These are phyloP conservation scores for Aspergillus chevalieri DNA, from an alignment of 2,329 filamentous ascomycete genomes.

Conservation along the genomic window DNA sequence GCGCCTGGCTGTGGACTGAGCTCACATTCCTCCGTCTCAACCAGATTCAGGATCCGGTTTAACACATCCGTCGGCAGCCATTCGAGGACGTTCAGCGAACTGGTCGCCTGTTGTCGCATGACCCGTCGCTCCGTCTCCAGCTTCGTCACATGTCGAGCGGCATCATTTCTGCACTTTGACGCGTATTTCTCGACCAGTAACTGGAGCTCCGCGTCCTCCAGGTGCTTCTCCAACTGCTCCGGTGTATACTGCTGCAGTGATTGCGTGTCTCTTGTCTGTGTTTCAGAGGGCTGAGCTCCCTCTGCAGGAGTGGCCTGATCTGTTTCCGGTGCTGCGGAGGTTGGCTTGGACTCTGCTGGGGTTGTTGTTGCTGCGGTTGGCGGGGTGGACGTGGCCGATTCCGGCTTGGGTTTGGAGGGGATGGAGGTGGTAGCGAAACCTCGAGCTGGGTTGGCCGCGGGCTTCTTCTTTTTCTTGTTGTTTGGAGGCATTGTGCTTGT, in stretches of 20 bases:
- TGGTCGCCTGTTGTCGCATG: conserved; percentile 66
- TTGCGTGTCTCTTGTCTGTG: conserved; percentile 10
- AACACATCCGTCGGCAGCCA: conserved; percentile 78
- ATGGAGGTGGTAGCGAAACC: conserved; percentile 92
- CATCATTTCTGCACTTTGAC: conserved; percentile 71
- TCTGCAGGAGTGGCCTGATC: conserved; percentile 20
- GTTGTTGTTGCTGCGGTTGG: conserved; percentile 19
- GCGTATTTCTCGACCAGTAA: conserved; percentile 78
- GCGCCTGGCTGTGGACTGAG: conserved; percentile 24
- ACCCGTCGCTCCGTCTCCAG: conserved; percentile 81
- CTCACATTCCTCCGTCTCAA: conserved; percentile 35
- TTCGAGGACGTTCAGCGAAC: conserved; percentile 63
- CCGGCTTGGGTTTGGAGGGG: conserved; percentile 68
- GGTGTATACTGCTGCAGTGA: conserved; percentile 59
- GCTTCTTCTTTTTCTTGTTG: conserved; percentile 91
- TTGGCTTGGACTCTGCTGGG: conserved; percentile 22
- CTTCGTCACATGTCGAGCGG: conserved; percentile 66
- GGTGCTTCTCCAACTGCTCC: conserved; percentile 82
- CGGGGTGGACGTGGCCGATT: conserved; percentile 24
- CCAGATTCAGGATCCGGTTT: conserved; percentile 67
- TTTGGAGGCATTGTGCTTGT: conserved; percentile 54
- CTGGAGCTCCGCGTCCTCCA: conserved; percentile 88
- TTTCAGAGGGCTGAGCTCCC: conserved; percentile 10
- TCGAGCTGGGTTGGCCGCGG: conserved; percentile 75
- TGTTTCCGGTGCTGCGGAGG: conserved; percentile 19